phyloP scores from a whole-genome alignment of 2,329 filamentous ascomycete genomes.

The Trichoderma sp. region DNA sequence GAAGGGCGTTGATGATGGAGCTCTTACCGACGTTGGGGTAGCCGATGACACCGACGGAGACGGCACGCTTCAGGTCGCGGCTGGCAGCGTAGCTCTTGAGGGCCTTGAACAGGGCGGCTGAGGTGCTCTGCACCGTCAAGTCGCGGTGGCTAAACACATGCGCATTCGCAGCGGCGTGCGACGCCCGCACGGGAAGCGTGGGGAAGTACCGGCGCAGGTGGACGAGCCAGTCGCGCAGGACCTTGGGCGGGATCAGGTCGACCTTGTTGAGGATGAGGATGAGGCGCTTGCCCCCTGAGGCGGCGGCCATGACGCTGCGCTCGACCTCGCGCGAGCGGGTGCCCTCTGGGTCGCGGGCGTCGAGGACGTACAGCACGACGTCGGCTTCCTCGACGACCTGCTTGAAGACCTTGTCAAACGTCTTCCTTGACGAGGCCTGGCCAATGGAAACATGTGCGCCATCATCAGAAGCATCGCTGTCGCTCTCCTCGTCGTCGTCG shows the following conservation, averaged over 20 bases:
- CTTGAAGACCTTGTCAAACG: slow-evolving; percentile 96
- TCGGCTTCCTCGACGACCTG: slow-evolving; percentile 85
- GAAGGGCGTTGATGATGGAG: slow-evolving; percentile 91
- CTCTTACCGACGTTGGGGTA: slow-evolving; percentile 97
- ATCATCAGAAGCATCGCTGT: slow-evolving; percentile 50
- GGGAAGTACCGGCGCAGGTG: slow-evolving; percentile 88
- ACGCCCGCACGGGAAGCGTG: slow-evolving; percentile 83
- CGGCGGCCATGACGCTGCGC: slow-evolving; percentile 85
- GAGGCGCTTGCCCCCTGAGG: slow-evolving; percentile 77
- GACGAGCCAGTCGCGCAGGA: slow-evolving; percentile 79
- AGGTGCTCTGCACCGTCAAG: slow-evolving; percentile 81
- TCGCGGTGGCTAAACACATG: slow-evolving; percentile 91
- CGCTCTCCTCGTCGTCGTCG: slow-evolving; percentile 47
- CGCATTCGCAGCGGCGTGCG: slow-evolving; percentile 77
- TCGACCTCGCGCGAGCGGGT: slow-evolving; percentile 90
- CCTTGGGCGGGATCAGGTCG: slow-evolving; percentile 78
- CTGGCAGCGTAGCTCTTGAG: slow-evolving; percentile 84
- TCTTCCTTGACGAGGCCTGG: slow-evolving; percentile 69
- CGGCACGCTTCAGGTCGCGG: slow-evolving; percentile 81
- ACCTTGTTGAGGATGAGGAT: slow-evolving; percentile 96
- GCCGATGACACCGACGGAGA: slow-evolving; percentile 89
- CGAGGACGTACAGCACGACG: slow-evolving; percentile 88
- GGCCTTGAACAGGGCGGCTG: slow-evolving; percentile 79
- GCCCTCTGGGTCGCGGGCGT: slow-evolving; percentile 86
- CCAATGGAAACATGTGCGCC: slow-evolving; percentile 54